Base-by-base conservation (phyloP, 208 protist genomes). In the Leishmania amazonensis region DNA sequence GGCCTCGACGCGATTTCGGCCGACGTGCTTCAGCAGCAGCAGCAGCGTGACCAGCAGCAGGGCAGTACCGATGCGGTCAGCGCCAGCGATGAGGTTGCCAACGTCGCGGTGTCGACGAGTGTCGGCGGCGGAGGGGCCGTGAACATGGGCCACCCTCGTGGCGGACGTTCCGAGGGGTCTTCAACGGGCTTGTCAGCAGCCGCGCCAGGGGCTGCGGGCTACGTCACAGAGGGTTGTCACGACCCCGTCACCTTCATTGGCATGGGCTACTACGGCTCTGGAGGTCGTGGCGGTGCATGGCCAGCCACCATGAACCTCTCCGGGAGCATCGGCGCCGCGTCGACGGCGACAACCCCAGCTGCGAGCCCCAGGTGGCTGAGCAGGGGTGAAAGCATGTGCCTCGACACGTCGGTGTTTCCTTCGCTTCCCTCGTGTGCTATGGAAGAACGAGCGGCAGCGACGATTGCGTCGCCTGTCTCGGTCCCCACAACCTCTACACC, bases 1-100 rank as follows among this genome's bases (percentile, higher is more conserved):
- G 91, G 93, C 15, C 84, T 96, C 24, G 84, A 91, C 15, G 91
- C 93, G 21, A 78, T 96, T n/a, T 76, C 76, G 1, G 81, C 78
- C 21, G 83, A 86, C 17, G 83, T 86, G 24, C 78, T 79, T 51
- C 38, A 42, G 73, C 73, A 76, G 51, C 73, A 76, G 38, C 73
- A 76, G 38, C 75, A 68, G 24, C 75, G 53, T 51, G 38, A 78
- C 35, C 75, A 53, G 53, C 75, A 53, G 8, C 75, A 76, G 51
- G 73, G 73, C 47, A 58, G 51, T 35, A 19, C 31, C 51, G 73
- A 42, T 31, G 73, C 53, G 15, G 15, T 58, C 73, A 64, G 35
- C 15, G 17, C 51, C 35, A n/a, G 51, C 51, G 73, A 38, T 45
- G 73, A 42, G 73, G 31, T 1, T 45, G 31, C 51, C 42, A 76